Evolutionary conservation across 495 filamentous ascomycete genomes (phyloP), one percentile per base, ranked within the genome.

Genomic region (Coniosporium apollinis): DNA sequence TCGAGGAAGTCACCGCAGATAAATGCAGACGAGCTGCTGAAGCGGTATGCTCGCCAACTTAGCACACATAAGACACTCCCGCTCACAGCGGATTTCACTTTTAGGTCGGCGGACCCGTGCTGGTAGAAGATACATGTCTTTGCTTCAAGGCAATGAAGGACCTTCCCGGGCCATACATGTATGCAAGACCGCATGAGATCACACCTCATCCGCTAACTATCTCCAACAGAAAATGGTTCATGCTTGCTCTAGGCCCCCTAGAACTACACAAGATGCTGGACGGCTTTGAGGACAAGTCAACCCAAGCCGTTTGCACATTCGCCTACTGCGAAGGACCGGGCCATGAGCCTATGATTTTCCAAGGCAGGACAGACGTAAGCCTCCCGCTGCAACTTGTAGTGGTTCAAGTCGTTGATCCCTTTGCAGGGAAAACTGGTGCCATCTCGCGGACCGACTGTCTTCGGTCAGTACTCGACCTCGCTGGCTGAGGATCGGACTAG

Each of bases 111-210:
- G 89, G 86, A 0, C 85, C 89, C 11, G 91, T 93, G 22, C 65
- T 99, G 34, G 87, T 91, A 15, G 89, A 99, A 55, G 89, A 99
- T 59, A 96, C 89, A 9, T 82, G 79, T 47, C 65, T 99, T 19
- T 86, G 82, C 59, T 99, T 96, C 58, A 74, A 80, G 50, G 85
- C 85, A 7, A 61, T 94, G 32, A 71, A 80, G 42, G 85, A 82
- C 9, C 63, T 99, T 25, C 89, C 89, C n/a, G 89, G 89, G 2
- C 85, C 89, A 19, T 99, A 99, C 54, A 86, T 99, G 87, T 94
- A 63, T 30, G 72, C 8, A 3, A 29, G 6, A 2, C 13, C 22
- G 18, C 29, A 39, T 22, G 6, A 6, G 10, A 11, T 20, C 28
- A 14, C 18, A 37, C 29, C n/a, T 44, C 34, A 19, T 22, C 24